Percentiles rank a stretch among this genome's conserved stretches.
Conservation (phyloP, 2,329 filamentous ascomycete genomes). For the Trichoderma gracile region DNA sequence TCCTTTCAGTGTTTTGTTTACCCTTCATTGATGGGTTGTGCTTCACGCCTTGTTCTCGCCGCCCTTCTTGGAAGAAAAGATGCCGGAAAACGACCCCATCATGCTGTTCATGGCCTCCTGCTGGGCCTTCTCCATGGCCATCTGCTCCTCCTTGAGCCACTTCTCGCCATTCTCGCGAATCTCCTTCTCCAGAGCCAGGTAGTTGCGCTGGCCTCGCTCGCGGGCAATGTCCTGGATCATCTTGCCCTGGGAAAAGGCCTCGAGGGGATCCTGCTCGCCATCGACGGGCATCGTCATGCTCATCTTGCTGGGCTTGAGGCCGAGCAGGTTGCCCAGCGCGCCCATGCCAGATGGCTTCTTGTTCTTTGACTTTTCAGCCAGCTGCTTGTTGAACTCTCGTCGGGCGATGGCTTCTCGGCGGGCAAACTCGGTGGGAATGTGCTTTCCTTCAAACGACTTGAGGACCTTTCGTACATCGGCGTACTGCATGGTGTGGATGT, state of each 20-base stretch:
- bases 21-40: background rate
- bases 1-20: background rate
- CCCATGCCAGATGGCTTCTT: constrained; percentile 66
- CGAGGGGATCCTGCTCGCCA: constrained; percentile 68
- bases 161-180: constrained; percentile 92
- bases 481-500: constrained; percentile 91
- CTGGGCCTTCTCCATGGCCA: constrained; percentile 82
- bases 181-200: constrained; percentile 84
- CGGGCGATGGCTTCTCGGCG: constrained; percentile 83
- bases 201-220: constrained; percentile 87
- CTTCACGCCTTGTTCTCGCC: constrained; percentile 29
- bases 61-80: constrained; percentile 32
- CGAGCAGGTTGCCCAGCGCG: constrained; percentile 70
- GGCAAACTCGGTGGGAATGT: constrained; percentile 89
- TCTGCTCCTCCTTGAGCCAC: constrained; percentile 92
- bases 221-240: constrained; percentile 95
- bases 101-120: constrained; percentile 91
- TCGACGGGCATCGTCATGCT: constrained; percentile 60
- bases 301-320: constrained; percentile 71
- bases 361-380: constrained; percentile 63
- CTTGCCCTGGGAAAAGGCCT: constrained; percentile 88
- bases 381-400: constrained; percentile 78
- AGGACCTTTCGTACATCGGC: constrained; percentile 82
- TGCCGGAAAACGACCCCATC: constrained; percentile 68
- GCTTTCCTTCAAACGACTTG: constrained; percentile 83